Base-by-base conservation (phyloP, 305 asterid genomes). In the Solanum hybrid region DNA sequence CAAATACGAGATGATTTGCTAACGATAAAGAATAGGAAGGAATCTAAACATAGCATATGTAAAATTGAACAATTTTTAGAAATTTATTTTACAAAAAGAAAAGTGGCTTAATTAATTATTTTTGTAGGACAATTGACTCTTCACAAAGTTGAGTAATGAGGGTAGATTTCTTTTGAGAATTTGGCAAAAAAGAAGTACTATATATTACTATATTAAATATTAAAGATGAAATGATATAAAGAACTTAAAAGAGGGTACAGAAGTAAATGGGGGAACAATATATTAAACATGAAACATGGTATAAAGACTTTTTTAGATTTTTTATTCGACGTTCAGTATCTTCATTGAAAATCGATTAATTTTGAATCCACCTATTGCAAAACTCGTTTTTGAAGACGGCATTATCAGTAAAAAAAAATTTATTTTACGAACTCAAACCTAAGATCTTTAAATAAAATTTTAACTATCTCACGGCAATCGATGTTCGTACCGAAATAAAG, bases 291-390 rank as follows among this genome's bases (percentile, higher is more conserved):
- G 77, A 71, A 71, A 71, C 34, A 26, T 26, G 34, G 34, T 71
- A 26, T 26, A 71, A 26, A 71, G 77, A 71, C 20, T 5, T 26
- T 2, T 71, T 66, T 20, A 20, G 13, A 7, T 69, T 69, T 24
- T 5, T 24, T 11, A 10, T 26, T 26, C 16, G 1, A 5, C 7
- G 8, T 11, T 24, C 4, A 22, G 0, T 69, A 69, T 69, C 14
- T 24, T 1, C 6, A 71, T 10, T 26, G 7, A 27, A 12, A 2
- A 10, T 72, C 0, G 0, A 27, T 6, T 72, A 12, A 27, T 11
- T 12, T 0, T 1, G 2, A 26, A 72, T 27, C 0, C 0, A 1
- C 0, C 0, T 5, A 72, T 72, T 27, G 5, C 5, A 72, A 5
- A 26, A 1, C 10, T 72, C 2, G 1, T 27, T 72, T 27, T 0